Evolutionary conservation across 192 early-diverging fungal species (phyloP).

Genomic region (Backusella westeae): DNA sequence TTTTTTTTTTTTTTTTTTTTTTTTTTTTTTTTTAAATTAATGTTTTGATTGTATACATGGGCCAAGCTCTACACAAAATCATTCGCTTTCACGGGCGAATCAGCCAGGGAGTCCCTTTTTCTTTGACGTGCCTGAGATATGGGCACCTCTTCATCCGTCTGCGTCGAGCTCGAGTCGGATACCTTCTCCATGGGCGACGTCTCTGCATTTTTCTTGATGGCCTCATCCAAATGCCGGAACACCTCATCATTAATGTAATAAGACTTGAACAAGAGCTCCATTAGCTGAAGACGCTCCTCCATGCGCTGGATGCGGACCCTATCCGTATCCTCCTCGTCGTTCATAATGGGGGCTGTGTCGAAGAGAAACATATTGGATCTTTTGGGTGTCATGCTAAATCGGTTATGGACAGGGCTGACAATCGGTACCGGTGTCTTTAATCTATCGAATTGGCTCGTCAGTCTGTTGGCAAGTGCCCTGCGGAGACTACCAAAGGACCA

Average conservation of each 20-base stretch:
- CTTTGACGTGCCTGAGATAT: background rate
- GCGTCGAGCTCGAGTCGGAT: background rate
- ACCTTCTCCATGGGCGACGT: background rate
- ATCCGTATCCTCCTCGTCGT: background rate
- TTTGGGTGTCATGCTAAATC: background rate
- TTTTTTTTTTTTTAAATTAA: no score
- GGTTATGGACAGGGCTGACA: background rate
- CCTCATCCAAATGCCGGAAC: background rate
- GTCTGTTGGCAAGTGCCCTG: background rate
- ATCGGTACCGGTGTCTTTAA: background rate
- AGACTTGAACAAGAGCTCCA: slow-evolving; percentile 7
- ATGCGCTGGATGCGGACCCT: background rate
- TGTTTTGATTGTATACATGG: no score
- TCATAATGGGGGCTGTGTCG: background rate
- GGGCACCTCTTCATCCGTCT: background rate
- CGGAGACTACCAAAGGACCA: slow-evolving; percentile 8
- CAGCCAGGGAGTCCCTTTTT: background rate
- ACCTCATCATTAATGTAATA: slow-evolving; percentile 15
- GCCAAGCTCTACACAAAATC: background rate
- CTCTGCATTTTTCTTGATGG: background rate
- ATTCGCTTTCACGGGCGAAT: background rate
- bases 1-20: no score
- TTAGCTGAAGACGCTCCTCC: slow-evolving; percentile 15
- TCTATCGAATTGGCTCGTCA: background rate
- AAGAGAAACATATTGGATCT: background rate